Conservation (phyloP, 2,329 filamentous ascomycete genomes). For the Fusarium concolor region DNA sequence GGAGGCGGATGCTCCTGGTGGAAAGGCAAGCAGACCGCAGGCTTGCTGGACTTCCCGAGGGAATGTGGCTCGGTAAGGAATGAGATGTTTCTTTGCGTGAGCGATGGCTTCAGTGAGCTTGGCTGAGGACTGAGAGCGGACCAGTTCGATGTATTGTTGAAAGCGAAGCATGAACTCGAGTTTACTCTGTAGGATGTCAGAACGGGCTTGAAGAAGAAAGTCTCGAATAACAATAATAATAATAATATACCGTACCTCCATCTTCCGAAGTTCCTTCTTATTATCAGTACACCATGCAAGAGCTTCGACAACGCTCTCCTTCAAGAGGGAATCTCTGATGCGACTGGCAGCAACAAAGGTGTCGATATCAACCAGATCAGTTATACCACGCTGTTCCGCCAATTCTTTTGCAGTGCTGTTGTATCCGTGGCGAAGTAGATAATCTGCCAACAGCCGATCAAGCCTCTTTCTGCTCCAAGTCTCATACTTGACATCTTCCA, state of each 20-base stretch:
- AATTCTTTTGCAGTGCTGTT: constrained; percentile 79
- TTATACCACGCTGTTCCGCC: constrained; percentile 79
- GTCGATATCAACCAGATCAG: constrained; percentile 86
- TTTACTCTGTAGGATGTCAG: constrained; percentile 68
- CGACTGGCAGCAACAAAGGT: constrained; percentile 86
- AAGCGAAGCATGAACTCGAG: constrained; percentile 93
- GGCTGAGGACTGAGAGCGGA: constrained; percentile 71
- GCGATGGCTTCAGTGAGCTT: constrained; percentile 81
- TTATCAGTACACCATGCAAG: constrained; percentile 93
- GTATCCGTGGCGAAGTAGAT: constrained; percentile 87
- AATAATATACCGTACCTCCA: constrained; percentile 68
- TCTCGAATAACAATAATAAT: too few species aligned
- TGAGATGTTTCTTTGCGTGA: constrained; percentile 85
- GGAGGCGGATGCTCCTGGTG: constrained; percentile 60
- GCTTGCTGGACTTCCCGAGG: constrained; percentile 76
- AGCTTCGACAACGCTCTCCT: constrained; percentile 79
- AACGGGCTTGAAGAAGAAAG: not conserved
- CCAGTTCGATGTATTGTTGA: constrained; percentile 94
- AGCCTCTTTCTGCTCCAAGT: constrained; percentile 85
- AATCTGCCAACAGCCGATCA: constrained; percentile 90
- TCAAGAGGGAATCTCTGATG: constrained; percentile 78
- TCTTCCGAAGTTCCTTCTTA: constrained; percentile 90
- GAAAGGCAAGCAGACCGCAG: constrained; percentile 83
- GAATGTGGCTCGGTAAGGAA: constrained; percentile 75
- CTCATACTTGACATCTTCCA: constrained; percentile 95